Evolutionary conservation across 305 asterid genomes (phyloP), one percentile per base, ranked within the genome.

Genomic region (Solanum hybrid): DNA sequence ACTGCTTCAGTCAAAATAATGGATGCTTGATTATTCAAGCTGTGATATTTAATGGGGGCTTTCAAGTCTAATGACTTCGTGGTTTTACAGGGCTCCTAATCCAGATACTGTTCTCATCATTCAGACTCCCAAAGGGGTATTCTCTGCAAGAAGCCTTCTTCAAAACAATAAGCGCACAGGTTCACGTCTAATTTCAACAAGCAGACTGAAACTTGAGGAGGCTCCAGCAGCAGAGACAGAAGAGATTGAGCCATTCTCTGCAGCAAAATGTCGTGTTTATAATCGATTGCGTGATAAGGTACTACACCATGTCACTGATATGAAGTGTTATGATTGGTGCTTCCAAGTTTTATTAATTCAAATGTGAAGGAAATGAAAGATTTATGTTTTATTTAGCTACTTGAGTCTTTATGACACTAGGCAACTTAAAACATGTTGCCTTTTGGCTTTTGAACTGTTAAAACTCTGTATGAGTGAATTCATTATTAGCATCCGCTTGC

Each of bases 91-190:
- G 95, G 90, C 98, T 89, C 99, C 99, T 36, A 95, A 96, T 93
- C 99, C 98, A 42, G 98, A 97, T 94, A 95, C 95, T 16, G 99
- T 96, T 93, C 92, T 97, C 90, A 97, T 97, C 82, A 92, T 97
- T 67, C 98, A 97, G 94, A 95, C 98, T 90, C 98, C 99, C 28
- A 95, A 92, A 91, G 98, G 97, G 76, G 95, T 96, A 76, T 91
- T 94, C 93, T 93, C 98, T 22, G 94, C 99, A 74, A 97, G 95
- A 95, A 93, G 95, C 94, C 92, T 95, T 91, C 95, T 95, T 91
- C 98, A 94, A 93, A 97, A 91, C 95, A 94, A 94, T 90, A 95
- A 94, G 91, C 97, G 92, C 74, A 91, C 95, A 37, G 96, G 97
- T 77, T 94, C 97, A 16, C 94, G 98, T 92, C 92, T 95, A 89